Evolutionary conservation across 2,329 filamentous ascomycete genomes (phyloP), one percentile per base, ranked within the genome.

Genomic region (Tolypocladium sp.): DNA sequence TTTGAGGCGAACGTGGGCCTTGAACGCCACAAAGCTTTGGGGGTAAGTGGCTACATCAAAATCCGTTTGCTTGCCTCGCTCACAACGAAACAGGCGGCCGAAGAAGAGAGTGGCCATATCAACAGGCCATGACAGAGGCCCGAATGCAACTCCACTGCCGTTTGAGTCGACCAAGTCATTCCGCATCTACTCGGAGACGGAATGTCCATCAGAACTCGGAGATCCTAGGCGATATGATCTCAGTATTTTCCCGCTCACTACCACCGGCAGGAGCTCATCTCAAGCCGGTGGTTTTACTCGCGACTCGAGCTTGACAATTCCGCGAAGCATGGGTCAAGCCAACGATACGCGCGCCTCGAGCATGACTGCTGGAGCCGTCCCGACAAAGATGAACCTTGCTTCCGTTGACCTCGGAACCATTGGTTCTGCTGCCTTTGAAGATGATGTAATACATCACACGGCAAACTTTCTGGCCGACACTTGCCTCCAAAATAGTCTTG

Each of bases 371-470:
- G 49, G 41, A 13, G 22, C 20, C 49, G 20, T 17, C 20, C 27
- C 55, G 5, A 17, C 30, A 10, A 61, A 46, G 55, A 57, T 17
- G 25, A 53, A 33, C 25, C 49, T 59, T 1, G 58, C 40, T 12
- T 61, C 40, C 17, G 57, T 61, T 17, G 38, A 58, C 15, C 38
- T 61, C 3, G 53, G 33, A 55, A 30, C 42, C 30, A 46, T 61
- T 5, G 59, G 56, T 2, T 5, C 46, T 7, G 57, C 35, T 5
- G 44, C 57, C 2, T 44, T 58, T 10, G 42, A 59, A 27, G 58
- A 58, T 7, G 38, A n/a, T 35, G 38, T 20, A 5, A n/a, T 58
- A 1, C 3, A 49, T 17, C 38, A 42, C 33, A 61, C 59, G 3
- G 38, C 44, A 20, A 35, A 33, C 55, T 3, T 52, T 10, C 46